Conservation (phyloP, 192 early-diverging fungal genomes). For the Coemansia sp. region DNA sequence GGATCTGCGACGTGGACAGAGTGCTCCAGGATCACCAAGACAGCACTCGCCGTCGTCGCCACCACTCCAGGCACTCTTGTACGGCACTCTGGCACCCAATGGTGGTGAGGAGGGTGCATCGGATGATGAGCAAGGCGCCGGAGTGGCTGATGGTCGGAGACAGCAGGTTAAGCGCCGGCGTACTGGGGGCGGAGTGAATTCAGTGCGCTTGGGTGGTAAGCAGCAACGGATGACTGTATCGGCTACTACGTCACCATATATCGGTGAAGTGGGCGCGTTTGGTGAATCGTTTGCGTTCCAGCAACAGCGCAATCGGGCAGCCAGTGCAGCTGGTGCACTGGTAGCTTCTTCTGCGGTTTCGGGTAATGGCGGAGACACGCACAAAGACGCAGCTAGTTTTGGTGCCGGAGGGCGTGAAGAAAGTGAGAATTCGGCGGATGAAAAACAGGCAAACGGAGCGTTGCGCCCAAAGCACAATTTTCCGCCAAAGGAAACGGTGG, state of each 20-base stretch:
- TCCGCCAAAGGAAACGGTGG: constrained; percentile 26
- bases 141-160: too few relatives aligned
- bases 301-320: constrained; percentile 6
- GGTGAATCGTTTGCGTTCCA: not conserved
- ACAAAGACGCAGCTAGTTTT: not conserved
- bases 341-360: too few relatives aligned
- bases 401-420: not conserved
- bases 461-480: constrained; percentile 28
- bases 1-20: constrained; percentile 23
- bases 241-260: constrained; percentile 33
- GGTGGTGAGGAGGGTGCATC: too few relatives aligned
- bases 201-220: constrained; percentile 13
- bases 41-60: constrained; percentile 23
- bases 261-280: constrained; percentile 13
- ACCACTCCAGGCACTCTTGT: constrained; percentile 15
- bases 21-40: constrained; percentile 37
- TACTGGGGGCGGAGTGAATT: not conserved
- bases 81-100: not conserved
- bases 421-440: not conserved
- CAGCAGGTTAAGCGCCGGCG: too few relatives aligned
- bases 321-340: not conserved
- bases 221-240: constrained; percentile 33
- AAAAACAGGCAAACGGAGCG: constrained; percentile 2
- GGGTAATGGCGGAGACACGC: not conserved
- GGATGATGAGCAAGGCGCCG: not conserved